Conservation (phyloP, 495 filamentous ascomycete genomes). For the Clavariopsis aquatica region DNA sequence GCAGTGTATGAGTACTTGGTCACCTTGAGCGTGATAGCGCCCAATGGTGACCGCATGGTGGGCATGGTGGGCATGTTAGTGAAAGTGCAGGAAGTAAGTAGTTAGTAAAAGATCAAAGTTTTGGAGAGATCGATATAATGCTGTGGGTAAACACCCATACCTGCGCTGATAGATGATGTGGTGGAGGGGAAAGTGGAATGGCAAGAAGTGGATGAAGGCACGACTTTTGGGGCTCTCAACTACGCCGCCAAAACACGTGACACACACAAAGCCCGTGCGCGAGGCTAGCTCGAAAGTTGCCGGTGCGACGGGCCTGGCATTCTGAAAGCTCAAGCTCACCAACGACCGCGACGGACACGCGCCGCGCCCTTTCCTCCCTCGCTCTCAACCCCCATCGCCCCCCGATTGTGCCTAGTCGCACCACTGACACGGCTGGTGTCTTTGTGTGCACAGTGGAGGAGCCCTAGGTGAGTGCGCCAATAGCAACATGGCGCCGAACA, state of each 20-base stretch:
- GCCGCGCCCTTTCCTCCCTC: slow-evolving; percentile 10
- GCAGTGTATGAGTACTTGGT: slow-evolving; percentile 41
- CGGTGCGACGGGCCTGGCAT: background rate
- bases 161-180: background rate
- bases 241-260: background rate
- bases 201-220: background rate
- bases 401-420: background rate
- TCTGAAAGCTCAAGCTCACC: background rate
- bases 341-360: slow-evolving; percentile 9
- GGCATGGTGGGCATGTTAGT: slow-evolving; percentile 8
- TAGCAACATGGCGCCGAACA: slow-evolving; percentile 47
- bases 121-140: too few species aligned
- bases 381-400: background rate
- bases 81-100: background rate
- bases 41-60: background rate
- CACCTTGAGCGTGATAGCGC: slow-evolving; percentile 24
- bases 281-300: background rate
- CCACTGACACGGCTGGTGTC: background rate
- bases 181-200: background rate
- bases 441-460: slow-evolving; percentile 14
- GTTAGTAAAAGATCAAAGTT: slow-evolving; percentile 20
- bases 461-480: slow-evolving; percentile 3
- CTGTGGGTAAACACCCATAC: background rate
- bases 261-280: background rate
- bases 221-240: background rate